These are phyloP conservation scores for Pestalotiopsis sp. DNA, from an alignment of 2,329 filamentous ascomycete genomes.

Conservation along the genomic window DNA sequence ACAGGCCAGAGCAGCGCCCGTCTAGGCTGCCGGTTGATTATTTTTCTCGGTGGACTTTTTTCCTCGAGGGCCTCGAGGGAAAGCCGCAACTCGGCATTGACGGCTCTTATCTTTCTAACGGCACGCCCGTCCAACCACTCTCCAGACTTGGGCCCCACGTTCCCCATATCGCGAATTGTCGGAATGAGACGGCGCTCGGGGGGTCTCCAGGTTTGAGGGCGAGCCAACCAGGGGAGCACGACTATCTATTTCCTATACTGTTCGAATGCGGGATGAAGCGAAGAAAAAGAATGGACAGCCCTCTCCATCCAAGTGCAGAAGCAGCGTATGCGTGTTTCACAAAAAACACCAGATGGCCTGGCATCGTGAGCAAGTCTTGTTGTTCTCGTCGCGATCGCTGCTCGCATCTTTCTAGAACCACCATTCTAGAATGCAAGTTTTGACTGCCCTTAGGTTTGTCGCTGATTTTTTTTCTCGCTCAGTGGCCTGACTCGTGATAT, in stretches of 20 bases:
- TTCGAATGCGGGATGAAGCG: not conserved
- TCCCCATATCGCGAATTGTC: slow-evolving; percentile 28
- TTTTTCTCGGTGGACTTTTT: too few species aligned
- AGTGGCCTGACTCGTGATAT: slow-evolving; percentile 5
- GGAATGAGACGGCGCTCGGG: slow-evolving; percentile 5
- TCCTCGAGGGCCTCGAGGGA: not conserved
- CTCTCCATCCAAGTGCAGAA: not conserved
- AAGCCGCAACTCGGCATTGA: slow-evolving; percentile 9
- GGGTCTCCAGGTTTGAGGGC: not conserved
- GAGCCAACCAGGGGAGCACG: not conserved
- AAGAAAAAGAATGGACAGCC: not conserved
- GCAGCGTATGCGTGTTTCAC: not conserved
- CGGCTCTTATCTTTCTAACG: slow-evolving; percentile 29
- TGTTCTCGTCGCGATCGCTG: not conserved
- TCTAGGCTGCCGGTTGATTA: too few species aligned
- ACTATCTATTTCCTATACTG: not conserved
- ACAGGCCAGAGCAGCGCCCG: not conserved
- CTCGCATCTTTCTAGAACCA: not conserved
- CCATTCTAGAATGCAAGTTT: not conserved
- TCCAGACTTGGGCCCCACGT: slow-evolving; percentile 24
- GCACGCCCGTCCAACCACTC: slow-evolving; percentile 18
- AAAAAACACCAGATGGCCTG: not conserved
- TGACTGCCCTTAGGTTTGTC: not conserved
- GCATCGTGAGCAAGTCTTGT: not conserved
- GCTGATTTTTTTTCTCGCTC: not conserved